Percentiles rank a stretch among this genome's conserved stretches.
Conservation (phyloP, 225 moss, liverwort and hornwort species). For the Polytrichum formosum region DNA sequence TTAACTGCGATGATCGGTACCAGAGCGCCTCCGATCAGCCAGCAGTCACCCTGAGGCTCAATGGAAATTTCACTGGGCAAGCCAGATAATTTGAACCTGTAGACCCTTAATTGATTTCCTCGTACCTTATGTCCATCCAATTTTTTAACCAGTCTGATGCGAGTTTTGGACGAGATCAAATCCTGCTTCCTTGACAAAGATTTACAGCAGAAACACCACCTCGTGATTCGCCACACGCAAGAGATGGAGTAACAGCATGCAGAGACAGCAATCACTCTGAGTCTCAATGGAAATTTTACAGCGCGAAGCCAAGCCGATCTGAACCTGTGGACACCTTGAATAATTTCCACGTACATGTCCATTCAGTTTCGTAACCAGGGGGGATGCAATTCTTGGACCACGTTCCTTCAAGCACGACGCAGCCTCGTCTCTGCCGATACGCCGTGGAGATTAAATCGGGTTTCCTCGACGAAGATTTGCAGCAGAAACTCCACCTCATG, state of each 20-base stretch:
- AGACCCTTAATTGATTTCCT: too few species aligned
- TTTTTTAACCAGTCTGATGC: constrained; percentile 1
- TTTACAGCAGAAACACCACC: constrained; percentile 9
- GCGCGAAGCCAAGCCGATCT: too few species aligned
- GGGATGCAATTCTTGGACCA: constrained; percentile 13
- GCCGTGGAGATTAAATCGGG: constrained; percentile 21
- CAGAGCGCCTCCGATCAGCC: too few species aligned
- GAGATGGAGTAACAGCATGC: constrained; percentile 15
- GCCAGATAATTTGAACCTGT: too few species aligned
- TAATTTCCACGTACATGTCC: too few species aligned
- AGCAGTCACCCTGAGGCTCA: too few species aligned
- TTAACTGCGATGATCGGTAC: background rate
- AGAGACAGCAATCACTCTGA: too few species aligned
- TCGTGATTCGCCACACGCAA: constrained; percentile 24
- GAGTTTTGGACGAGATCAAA: constrained; percentile 16
- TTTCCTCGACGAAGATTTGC: constrained; percentile 10
- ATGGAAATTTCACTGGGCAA: too few species aligned
- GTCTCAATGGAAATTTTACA: too few species aligned
- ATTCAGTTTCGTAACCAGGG: too few species aligned
- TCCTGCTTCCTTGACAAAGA: constrained; percentile 6
- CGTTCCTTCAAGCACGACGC: constrained; percentile 17
- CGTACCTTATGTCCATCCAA: too few species aligned
- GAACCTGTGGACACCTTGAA: too few species aligned
- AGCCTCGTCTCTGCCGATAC: constrained; percentile 21
- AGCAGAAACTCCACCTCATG: constrained; percentile 1